Percentiles rank a stretch among this genome's conserved stretches.
Evolutionary conservation across 192 early-diverging fungal species (phyloP).

Genomic region (Backusella psychrophila): DNA sequence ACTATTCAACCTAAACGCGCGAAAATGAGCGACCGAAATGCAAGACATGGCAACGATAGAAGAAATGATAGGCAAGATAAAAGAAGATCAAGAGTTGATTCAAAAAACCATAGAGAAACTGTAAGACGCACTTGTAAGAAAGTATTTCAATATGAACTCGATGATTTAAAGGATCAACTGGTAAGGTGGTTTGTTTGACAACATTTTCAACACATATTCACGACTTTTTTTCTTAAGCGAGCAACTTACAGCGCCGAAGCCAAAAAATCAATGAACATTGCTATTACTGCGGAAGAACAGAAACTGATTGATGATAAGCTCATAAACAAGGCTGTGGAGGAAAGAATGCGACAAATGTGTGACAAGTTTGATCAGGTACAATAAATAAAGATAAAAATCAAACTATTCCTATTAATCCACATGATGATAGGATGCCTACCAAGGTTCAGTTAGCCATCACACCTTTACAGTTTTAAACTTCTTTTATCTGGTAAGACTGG

Average conservation of each 20-base stretch:
- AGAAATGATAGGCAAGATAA: not conserved
- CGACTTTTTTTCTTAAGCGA: not conserved
- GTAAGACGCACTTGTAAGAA: not conserved
- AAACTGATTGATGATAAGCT: not conserved
- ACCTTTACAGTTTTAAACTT: not conserved
- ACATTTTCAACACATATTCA: not conserved
- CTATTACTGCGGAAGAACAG: not conserved
- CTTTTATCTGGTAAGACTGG: conserved; percentile 14
- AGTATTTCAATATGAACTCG: not conserved
- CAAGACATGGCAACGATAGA: not conserved
- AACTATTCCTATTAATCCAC: not conserved
- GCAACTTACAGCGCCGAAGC: not conserved
- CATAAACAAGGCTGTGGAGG: not conserved
- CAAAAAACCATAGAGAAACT: not conserved
- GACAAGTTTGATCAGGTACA: not conserved
- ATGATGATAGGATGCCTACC: not conserved
- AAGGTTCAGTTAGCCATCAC: not conserved
- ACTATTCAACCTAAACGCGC: too few species aligned
- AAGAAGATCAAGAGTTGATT: too few species aligned
- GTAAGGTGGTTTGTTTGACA: not conserved
- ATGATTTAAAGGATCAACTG: not conserved
- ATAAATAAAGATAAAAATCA: not conserved
- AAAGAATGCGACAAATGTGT: not conserved
- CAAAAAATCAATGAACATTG: not conserved
- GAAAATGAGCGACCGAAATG: not conserved